Base-by-base conservation (phyloP, 139 green algal species). In the Volvox reticuliferus region DNA sequence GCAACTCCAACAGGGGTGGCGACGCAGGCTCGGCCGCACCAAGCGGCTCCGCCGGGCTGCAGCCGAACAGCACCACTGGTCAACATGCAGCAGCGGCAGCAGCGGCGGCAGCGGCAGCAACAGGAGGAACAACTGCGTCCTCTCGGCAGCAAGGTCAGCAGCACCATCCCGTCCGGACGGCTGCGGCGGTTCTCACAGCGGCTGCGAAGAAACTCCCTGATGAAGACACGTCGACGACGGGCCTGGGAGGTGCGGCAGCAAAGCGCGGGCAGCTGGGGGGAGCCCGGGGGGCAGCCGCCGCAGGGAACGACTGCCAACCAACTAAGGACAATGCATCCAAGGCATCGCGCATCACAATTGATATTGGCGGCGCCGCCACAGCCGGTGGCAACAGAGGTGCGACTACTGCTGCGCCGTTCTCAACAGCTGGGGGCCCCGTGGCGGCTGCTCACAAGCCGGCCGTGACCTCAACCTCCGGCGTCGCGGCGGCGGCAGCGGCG, bases 261-360 rank as follows among this genome's bases (percentile, higher is more conserved):
- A 73, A 73, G 50, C 68, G 36, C 44, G 12, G 26, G 1, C 76
- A 33, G 1, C 17, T 30, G 12, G 79, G 37, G 28, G 79, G 5
- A 2, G 24, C 71, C 12, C 6, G 16, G 65, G 21, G 21, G 71
- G 26, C n/a, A n/a, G n/a, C 12, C 6, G 79, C 79, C 24, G 37
- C 14, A 20, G 33, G 33, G 36, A 88, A 88, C 35, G 82, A 79
- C 33, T 63, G 65, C 65, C 82, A 88, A 35, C 65, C 82, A 3
- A n/a, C 82, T 6, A 88, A 88, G 65, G 65, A 88, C 28, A 88
- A 75, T n/a, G 82, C 63, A 14, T 35, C 65, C 2, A 88, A 88
- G 33, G 18, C 24, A 1, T 16, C 65, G 0, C 81, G 81, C 12
- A 37, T 73, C 6, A 44, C 80, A 16, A 44, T 22, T 30, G 55